Evolutionary conservation across 371 early-diverging fungal genomes (phyloP).

Genomic region (Zancudomyces culisetae): DNA sequence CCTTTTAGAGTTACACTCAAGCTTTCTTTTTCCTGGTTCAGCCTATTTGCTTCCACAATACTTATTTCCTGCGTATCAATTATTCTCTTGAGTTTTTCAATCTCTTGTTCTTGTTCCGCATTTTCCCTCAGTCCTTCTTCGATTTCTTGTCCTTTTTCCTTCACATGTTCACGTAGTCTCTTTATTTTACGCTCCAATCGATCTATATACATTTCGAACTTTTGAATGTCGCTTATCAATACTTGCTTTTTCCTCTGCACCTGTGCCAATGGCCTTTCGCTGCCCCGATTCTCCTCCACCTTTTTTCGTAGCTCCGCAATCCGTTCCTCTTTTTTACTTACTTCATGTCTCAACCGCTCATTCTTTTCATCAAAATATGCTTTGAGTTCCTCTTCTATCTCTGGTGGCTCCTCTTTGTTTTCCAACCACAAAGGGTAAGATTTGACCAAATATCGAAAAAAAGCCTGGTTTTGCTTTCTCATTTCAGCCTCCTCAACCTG

Average conservation of each 20-base stretch:
- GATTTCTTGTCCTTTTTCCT: conserved; percentile 8
- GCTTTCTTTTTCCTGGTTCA: conserved; percentile 50
- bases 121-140: conserved; percentile 16
- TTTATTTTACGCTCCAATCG: conserved; percentile 29
- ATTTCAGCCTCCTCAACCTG: not conserved
- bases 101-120: conserved; percentile 14
- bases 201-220: conserved; percentile 27
- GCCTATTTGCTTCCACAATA: conserved; percentile 57
- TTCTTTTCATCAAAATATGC: conserved; percentile 32
- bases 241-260: conserved; percentile 28
- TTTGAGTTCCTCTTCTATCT: conserved; percentile 31
- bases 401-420: conserved; percentile 34
- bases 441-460: conserved; percentile 32
- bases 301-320: conserved; percentile 25
- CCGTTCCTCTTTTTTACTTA: conserved; percentile 23
- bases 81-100: conserved; percentile 21
- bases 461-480: conserved; percentile 36
- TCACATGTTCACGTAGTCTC: conserved; percentile 24
- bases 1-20: conserved; percentile 24
- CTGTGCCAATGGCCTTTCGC: conserved; percentile 33
- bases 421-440: conserved; percentile 34
- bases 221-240: conserved; percentile 25
- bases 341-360: conserved; percentile 23
- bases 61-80: conserved; percentile 58
- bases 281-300: conserved; percentile 14